Evolutionary conservation across 2,329 filamentous ascomycete genomes (phyloP).

Genomic region (Trichoderma koningii): DNA sequence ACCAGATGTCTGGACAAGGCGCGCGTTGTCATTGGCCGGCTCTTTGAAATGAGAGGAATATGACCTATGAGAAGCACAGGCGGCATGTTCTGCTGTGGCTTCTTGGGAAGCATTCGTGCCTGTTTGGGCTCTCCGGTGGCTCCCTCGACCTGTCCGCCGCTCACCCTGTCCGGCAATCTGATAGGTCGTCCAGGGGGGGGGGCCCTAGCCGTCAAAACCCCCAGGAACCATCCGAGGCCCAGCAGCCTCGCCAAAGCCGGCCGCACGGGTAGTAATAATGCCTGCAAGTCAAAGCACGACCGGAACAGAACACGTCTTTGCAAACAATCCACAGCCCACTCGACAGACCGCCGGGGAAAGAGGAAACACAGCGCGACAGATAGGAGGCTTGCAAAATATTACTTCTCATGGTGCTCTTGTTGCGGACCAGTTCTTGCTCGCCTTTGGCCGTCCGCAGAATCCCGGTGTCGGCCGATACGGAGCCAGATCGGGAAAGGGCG

Average conservation of each 20-base stretch:
- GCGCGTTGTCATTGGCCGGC: conserved; percentile 21
- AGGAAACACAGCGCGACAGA: not conserved
- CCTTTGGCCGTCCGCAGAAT: not conserved
- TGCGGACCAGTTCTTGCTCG: not conserved
- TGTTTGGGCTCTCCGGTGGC: conserved; percentile 15
- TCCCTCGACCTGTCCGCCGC: conserved; percentile 10
- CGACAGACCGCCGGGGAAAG: conserved; percentile 8
- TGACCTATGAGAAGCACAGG: conserved; percentile 13
- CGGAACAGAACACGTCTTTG: not conserved
- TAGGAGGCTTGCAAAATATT: conserved; percentile 4
- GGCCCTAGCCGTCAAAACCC: not conserved
- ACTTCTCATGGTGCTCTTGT: not conserved
- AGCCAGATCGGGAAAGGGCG: conserved; percentile 15
- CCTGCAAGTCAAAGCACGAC: conserved; percentile 2
- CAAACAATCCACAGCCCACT: not conserved
- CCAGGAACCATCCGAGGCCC: conserved; percentile 12
- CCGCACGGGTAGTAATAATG: not conserved
- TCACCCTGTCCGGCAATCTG: conserved; percentile 18
- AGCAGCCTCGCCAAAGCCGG: conserved; percentile 16
- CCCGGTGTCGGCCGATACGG: conserved; percentile 23
- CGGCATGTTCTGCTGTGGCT: not conserved
- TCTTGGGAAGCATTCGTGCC: not conserved
- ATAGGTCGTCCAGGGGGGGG: conserved; percentile 10
- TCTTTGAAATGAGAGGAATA: conserved; percentile 24
- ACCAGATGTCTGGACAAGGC: conserved; percentile 22